Evolutionary conservation across 2,329 filamentous ascomycete genomes (phyloP).

Genomic region (Fusarium nelsonii): DNA sequence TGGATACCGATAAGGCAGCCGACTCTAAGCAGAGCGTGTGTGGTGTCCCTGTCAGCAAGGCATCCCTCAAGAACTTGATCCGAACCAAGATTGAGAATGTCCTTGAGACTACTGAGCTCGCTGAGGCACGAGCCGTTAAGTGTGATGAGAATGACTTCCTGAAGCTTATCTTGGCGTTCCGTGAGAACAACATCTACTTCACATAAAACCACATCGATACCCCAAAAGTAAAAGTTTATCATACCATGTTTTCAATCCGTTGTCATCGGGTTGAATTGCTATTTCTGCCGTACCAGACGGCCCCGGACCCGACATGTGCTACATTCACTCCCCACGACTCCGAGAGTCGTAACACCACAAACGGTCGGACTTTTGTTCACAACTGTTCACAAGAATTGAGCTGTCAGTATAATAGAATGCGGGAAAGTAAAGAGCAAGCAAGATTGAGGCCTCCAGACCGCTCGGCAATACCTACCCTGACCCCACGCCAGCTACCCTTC

Average conservation of each 20-base stretch:
- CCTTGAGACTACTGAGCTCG: conserved; percentile 13
- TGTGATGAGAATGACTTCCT: conserved; percentile 22
- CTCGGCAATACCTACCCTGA: neutral
- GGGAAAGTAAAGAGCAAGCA: neutral
- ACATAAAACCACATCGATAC: conserved; percentile 11
- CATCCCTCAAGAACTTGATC: conserved; percentile 19
- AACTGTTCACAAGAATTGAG: neutral
- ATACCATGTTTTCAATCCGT: neutral
- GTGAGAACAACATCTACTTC: conserved; percentile 20
- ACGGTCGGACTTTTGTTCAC: neutral
- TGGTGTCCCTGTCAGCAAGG: conserved; percentile 15
- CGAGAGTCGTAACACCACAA: neutral
- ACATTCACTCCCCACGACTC: neutral
- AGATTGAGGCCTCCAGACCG: conserved; percentile 2
- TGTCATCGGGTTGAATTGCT: neutral
- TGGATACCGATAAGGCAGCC: conserved; percentile 11
- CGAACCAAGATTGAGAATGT: conserved; percentile 19
- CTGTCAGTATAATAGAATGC: neutral
- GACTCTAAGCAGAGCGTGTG: conserved; percentile 22
- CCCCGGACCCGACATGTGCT: neutral
- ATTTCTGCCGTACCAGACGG: conserved; percentile 2
- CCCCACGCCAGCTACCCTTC: neutral
- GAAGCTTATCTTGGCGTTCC: conserved; percentile 20
- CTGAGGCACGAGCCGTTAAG: conserved; percentile 19
- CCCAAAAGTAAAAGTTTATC: conserved; percentile 4